Base-by-base conservation (phyloP, 2,329 filamentous ascomycete species). In the Penicillium sclerotigenum region DNA sequence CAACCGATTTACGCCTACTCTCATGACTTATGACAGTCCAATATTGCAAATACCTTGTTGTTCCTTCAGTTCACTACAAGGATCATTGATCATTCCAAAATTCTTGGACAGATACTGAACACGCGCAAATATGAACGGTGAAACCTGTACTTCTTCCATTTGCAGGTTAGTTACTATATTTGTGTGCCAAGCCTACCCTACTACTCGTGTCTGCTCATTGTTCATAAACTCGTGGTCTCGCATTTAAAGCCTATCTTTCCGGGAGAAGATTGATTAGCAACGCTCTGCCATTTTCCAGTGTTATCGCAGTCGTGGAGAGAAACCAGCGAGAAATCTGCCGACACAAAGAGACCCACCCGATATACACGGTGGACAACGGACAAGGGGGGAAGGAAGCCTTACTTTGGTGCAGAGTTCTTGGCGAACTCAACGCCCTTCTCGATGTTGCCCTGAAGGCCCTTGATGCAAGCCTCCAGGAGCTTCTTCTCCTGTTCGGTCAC, bases 371-470 rank as follows among this genome's bases (percentile, higher is more conserved):
- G 29, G 5, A 48, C 26, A 42, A 60, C 55, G 45, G 51, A 60
- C 56, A 64, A 56, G 57, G 49, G 65, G 61, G 70, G 69, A 73
- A 71, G 69, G 70, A 64, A 66, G 77, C 57, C 81, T 90, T 86
- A 92, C 89, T 92, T 92, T 85, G 91, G 86, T 73, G 91, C 88
- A 75, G 90, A 86, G 83, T 88, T 92, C 81, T 89, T 83, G 77
- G 87, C 87, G 75, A 97, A 99, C 73, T 87, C 85, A 73, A 97
- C 81, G 73, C 94, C 94, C 86, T 97, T 97, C 72, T 85, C 80
- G 75, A 99, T 96, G 81, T 97, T 97, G 80, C 85, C 87, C 82
- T 91, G 89, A 61, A 97, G 85, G 65, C 88, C 93, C 67, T 84
- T 81, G 73, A 89, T 83, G 74, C 83, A 85, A 71, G 85, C 87